These are phyloP conservation scores for Xylaria curta DNA, from an alignment of 495 filamentous ascomycete genomes.

Conservation along the genomic window DNA sequence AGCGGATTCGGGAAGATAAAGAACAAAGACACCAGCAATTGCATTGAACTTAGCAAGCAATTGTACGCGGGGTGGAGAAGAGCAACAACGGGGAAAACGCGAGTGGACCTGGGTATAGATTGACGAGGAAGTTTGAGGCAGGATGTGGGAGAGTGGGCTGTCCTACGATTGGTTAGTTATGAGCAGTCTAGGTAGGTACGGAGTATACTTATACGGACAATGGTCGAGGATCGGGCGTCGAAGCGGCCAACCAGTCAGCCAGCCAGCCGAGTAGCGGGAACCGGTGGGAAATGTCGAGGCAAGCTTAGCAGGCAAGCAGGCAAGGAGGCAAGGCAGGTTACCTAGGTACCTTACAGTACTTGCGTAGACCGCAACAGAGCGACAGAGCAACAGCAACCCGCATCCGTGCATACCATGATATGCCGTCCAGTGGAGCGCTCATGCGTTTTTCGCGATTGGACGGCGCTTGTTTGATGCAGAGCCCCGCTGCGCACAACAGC, in stretches of 20 bases:
- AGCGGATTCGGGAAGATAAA: conserved; percentile 20
- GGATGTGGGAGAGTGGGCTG: conserved; percentile 15
- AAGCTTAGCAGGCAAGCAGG: not conserved
- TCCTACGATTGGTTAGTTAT: conserved; percentile 1
- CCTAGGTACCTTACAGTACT: too few relatives aligned
- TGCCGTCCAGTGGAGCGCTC: not conserved
- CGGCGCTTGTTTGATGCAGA: conserved; percentile 19
- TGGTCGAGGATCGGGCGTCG: too few relatives aligned
- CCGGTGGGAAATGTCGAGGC: not conserved
- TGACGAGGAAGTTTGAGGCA: conserved; percentile 2
- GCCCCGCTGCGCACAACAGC: not conserved
- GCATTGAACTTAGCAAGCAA: conserved; percentile 17
- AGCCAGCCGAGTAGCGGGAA: not conserved
- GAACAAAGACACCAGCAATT: conserved; percentile 2
- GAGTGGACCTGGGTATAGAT: conserved; percentile 3
- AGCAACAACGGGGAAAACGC: not conserved
- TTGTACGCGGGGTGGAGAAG: conserved; percentile 20
- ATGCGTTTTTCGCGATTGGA: not conserved
- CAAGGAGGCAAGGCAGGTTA: too few relatives aligned
- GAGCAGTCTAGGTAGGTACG: not conserved
- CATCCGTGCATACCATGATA: not conserved
- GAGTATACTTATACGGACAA: not conserved
- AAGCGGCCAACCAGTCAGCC: too few relatives aligned
- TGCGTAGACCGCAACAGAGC: not conserved
- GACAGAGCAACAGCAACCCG: not conserved